These are phyloP conservation scores for Herpetomonas samuelpessoai DNA, from an alignment of 208 protist genomes.

Conservation along the genomic window DNA sequence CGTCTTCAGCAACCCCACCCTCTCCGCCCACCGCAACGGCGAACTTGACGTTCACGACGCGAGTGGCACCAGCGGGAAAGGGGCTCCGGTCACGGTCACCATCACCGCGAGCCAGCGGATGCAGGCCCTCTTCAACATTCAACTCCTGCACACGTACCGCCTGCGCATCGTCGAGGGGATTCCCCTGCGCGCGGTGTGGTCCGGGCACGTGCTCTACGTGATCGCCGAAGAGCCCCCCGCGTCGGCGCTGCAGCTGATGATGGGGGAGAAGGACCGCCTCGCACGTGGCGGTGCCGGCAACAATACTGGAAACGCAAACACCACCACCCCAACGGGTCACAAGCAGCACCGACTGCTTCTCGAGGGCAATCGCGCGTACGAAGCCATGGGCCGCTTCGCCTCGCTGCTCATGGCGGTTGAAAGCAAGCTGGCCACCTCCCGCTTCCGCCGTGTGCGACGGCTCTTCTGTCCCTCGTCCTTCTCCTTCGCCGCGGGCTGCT, in stretches of 20 bases:
- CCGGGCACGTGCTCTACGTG: constrained; percentile 39
- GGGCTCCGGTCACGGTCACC: neutral
- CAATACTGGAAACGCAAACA: neutral
- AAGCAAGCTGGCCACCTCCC: constrained; percentile 39
- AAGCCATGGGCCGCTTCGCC: constrained; percentile 30
- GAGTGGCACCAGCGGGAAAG: neutral
- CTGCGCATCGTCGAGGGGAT: constrained; percentile 39
- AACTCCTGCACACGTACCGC: constrained; percentile 46
- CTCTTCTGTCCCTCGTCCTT: constrained; percentile 53
- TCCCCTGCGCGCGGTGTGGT: constrained; percentile 34
- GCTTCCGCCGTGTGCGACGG: constrained; percentile 33
- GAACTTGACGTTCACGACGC: too few species aligned
- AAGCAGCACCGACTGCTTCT: neutral
- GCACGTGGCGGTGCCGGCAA: neutral
- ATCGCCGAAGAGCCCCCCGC: constrained; percentile 21
- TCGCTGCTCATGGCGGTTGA: constrained; percentile 45
- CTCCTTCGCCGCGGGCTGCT: constrained; percentile 48
- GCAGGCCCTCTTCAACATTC: constrained; percentile 29
- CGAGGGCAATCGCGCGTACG: constrained; percentile 12
- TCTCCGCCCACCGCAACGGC: neutral
- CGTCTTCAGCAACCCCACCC: neutral
- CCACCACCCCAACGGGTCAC: neutral
- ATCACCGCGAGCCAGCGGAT: neutral
- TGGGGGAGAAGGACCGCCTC: neutral
- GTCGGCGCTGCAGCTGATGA: neutral